These are phyloP conservation scores for Manihot esculenta DNA, from an alignment of 441 rosid species.

Conservation along the genomic window DNA sequence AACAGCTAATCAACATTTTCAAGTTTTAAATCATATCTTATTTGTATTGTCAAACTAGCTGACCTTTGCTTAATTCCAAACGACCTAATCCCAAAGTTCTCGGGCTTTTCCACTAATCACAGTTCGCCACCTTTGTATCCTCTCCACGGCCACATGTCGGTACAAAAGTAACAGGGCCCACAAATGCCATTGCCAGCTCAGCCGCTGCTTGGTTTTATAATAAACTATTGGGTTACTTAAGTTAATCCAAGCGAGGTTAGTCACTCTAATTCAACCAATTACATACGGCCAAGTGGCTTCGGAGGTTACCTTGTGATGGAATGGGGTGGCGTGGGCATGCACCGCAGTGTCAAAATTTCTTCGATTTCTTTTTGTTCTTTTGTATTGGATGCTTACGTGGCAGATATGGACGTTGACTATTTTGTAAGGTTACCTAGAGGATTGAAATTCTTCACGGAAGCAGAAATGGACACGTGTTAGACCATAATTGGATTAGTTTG, in stretches of 20 bases:
- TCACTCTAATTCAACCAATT: neutral
- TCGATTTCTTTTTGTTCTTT: neutral
- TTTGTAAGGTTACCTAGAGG: slow-evolving; percentile 26
- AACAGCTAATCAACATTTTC: neutral
- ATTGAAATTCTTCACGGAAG: slow-evolving; percentile 26
- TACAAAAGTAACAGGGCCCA: slow-evolving; percentile 17
- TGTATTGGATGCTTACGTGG: slow-evolving; percentile 19
- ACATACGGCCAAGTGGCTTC: neutral
- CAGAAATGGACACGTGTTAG: slow-evolving; percentile 24
- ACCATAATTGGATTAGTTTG: neutral
- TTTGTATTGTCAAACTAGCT: neutral
- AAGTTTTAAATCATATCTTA: neutral
- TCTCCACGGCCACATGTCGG: slow-evolving; percentile 1
- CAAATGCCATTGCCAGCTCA: neutral
- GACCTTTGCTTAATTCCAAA: slow-evolving; percentile 9
- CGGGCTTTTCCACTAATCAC: slow-evolving; percentile 5
- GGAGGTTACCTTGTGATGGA: neutral
- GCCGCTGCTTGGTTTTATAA: no score
- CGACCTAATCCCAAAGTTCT: neutral
- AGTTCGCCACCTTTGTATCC: neutral
- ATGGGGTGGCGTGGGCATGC: neutral
- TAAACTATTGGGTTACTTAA: no score
- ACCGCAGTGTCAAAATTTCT: neutral
- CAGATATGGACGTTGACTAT: slow-evolving; percentile 27
- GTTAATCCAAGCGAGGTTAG: slow-evolving; percentile 1